These are phyloP conservation scores for Colletotrichum karsti DNA, from an alignment of 2,329 filamentous ascomycete genomes.

Conservation along the genomic window DNA sequence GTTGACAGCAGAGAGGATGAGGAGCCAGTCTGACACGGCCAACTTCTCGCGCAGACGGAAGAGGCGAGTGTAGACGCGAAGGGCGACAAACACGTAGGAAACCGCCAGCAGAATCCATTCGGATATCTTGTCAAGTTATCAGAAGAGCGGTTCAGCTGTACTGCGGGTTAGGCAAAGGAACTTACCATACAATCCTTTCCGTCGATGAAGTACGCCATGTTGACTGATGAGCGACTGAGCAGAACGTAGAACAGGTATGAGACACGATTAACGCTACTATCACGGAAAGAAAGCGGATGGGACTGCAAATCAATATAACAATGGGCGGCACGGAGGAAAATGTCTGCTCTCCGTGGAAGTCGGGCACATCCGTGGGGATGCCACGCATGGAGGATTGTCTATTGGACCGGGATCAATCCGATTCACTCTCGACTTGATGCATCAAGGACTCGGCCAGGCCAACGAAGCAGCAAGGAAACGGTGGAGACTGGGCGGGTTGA, in stretches of 20 bases:
- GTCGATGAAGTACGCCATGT: conserved; percentile 33
- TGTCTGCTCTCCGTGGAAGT: neutral
- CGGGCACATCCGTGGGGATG: neutral
- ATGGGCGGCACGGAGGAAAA: neutral
- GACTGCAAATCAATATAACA: neutral
- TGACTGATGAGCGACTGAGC: neutral
- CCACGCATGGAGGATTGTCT: neutral
- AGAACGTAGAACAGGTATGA: neutral
- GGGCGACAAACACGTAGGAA: conserved; percentile 37
- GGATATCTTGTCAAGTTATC: conserved; percentile 34
- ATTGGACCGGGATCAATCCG: neutral
- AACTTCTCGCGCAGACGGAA: conserved; percentile 39
- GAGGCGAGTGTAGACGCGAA: conserved; percentile 42
- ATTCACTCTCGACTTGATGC: neutral
- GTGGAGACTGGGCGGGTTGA: neutral
- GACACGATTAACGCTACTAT: neutral
- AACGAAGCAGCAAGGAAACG: neutral
- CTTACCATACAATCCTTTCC: conserved; percentile 36
- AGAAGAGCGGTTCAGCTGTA: neutral
- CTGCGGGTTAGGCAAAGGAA: neutral
- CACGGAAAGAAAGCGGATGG: neutral
- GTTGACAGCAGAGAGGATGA: conserved; percentile 38
- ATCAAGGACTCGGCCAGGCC: neutral
- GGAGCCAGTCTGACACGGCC: conserved; percentile 37
- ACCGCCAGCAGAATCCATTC: conserved; percentile 41